Conservation (phyloP, 495 filamentous ascomycete genomes). For the Penicillium lividum region DNA sequence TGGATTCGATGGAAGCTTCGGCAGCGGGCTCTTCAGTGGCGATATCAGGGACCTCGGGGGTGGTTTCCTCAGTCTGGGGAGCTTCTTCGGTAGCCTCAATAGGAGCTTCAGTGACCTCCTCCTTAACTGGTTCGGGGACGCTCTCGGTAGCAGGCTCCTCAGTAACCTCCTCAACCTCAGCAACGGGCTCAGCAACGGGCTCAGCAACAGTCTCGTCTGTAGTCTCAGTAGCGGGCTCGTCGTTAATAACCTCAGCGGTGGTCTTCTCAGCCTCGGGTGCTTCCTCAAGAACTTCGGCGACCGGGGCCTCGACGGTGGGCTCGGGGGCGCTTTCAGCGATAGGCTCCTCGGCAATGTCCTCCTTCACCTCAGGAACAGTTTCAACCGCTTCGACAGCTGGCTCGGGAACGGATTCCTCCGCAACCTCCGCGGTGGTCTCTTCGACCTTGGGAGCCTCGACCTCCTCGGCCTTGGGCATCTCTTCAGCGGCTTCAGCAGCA, state of each 20-base stretch:
- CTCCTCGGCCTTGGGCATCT: slow-evolving; percentile 5
- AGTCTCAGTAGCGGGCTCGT: neutral
- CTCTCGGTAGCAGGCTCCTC: neutral
- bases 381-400: neutral
- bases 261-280: neutral
- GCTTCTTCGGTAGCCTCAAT: slow-evolving; percentile 1
- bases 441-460: neutral
- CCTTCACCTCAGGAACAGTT: neutral
- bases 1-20: slow-evolving; percentile 2
- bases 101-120: slow-evolving; percentile 1
- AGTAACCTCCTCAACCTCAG: neutral
- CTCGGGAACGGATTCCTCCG: neutral
- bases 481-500: neutral
- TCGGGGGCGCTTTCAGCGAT: neutral
- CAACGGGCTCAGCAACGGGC: neutral
- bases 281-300: neutral
- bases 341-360: slow-evolving; percentile 3
- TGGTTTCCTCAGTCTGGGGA: neutral
- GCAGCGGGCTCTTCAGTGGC: slow-evolving; percentile 10
- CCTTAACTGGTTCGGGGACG: slow-evolving; percentile 1
- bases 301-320: too few relatives aligned
- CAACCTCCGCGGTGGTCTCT: neutral
- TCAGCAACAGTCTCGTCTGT: neutral
- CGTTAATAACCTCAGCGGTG: neutral
- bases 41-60: slow-evolving; percentile 4